Conservation (phyloP, 139 green algal genomes). For the Desmodesmus armatus region DNA sequence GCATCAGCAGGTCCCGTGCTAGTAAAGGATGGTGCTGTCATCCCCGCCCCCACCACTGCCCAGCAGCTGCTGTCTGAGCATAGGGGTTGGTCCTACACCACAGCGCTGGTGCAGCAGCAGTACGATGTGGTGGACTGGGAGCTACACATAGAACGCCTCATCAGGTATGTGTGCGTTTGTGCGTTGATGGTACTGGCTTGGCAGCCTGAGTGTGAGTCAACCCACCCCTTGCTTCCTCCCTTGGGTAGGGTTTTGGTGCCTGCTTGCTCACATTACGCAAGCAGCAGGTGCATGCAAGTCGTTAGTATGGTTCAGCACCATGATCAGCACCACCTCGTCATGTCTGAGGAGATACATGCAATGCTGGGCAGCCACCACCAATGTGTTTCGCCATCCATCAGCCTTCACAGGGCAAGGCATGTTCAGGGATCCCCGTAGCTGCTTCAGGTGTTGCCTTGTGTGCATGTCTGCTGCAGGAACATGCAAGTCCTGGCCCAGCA, state of each 20-base stretch:
- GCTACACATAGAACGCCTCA: conserved; percentile 27
- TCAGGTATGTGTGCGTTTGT: no score
- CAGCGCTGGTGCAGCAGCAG: conserved; percentile 2
- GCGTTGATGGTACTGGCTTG: no score
- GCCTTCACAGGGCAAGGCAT: not conserved
- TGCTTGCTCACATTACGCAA: no score
- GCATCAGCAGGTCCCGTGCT: conserved; percentile 13
- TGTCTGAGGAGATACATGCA: no score
- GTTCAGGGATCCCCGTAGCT: no score
- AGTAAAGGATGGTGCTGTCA: not conserved
- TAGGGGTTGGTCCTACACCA: conserved; percentile 25
- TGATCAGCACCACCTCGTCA: no score
- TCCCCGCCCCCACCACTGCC: not conserved
- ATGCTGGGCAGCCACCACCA: no score
- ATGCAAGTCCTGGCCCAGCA: not conserved
- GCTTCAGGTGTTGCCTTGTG: not conserved
- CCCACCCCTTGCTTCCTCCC: no score
- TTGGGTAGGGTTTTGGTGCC: no score
- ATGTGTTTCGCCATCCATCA: not conserved
- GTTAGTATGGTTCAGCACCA: no score
- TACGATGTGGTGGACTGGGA: conserved; percentile 26
- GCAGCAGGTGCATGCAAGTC: no score
- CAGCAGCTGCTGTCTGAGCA: conserved; percentile 16
- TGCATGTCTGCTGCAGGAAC: conserved; percentile 11
- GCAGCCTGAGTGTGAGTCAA: no score